These are phyloP conservation scores for Leccinum subspadiceum DNA, from an alignment of 1,284 basidiomycete species.

Conservation along the genomic window DNA sequence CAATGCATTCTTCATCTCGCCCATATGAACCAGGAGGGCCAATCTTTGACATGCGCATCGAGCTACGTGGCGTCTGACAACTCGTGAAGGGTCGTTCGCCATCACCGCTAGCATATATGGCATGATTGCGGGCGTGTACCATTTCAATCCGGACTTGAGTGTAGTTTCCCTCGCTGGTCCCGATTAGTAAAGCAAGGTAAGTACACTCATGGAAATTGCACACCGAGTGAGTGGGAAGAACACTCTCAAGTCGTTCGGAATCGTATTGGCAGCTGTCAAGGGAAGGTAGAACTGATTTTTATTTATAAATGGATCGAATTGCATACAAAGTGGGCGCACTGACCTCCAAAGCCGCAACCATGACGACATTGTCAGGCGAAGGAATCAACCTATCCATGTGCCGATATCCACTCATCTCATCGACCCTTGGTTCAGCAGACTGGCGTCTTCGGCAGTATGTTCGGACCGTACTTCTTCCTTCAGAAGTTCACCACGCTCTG, in stretches of 20 bases:
- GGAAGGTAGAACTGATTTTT: conserved; percentile 74
- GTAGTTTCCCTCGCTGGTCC: conserved; percentile 84
- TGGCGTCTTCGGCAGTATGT: conserved; percentile 63
- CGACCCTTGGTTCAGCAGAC: conserved; percentile 67
- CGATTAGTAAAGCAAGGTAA: conserved; percentile 15
- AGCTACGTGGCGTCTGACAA: conserved; percentile 84
- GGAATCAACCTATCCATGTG: conserved; percentile 95
- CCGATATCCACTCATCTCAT: conserved; percentile 88
- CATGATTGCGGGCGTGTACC: conserved; percentile 82
- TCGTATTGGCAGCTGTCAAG: conserved; percentile 75
- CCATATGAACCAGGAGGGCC: conserved; percentile 84
- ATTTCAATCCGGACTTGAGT: conserved; percentile 87
- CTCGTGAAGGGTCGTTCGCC: conserved; percentile 80
- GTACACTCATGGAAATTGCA: conserved; percentile 24
- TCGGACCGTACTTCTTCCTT: conserved; percentile 63
- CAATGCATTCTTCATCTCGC: conserved; percentile 76
- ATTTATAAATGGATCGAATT: conserved; percentile 8
- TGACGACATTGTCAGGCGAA: conserved; percentile 92
- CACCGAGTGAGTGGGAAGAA: conserved; percentile 91
- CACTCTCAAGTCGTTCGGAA: conserved; percentile 77
- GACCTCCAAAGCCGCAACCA: conserved; percentile 87
- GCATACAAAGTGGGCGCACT: conserved; percentile 22
- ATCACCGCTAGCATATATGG: conserved; percentile 91
- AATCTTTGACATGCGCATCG: conserved; percentile 85
- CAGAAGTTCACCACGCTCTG: conserved; percentile 75